A percentile compares a stretch with the other conserved stretches of the same genome.
Evolutionary conservation across 2,329 filamentous ascomycete genomes (phyloP).

Genomic region (Diaporthe helianthi): DNA sequence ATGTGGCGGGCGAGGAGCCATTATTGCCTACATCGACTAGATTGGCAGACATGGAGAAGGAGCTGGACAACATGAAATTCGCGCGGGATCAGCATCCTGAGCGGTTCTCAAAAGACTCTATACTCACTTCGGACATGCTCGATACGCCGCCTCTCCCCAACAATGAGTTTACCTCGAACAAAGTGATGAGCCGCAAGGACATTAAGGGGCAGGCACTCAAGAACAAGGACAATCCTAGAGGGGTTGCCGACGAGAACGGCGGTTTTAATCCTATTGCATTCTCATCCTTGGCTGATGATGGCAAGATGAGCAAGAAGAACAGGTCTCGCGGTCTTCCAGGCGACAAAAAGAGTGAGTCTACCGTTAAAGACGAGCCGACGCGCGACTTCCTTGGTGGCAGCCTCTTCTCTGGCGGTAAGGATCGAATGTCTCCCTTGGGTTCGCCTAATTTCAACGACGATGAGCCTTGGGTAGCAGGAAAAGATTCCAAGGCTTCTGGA

Average conservation of each 20-base stretch:
- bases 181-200: background rate
- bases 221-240: too few relatives aligned
- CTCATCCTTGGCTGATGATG: background rate
- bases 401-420: conserved; percentile 5
- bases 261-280: background rate
- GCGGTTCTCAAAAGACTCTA: background rate
- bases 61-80: background rate
- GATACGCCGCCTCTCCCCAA: background rate
- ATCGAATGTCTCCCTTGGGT: background rate
- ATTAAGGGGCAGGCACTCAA: background rate
- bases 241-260: background rate
- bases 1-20: background rate
- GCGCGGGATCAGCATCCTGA: background rate
- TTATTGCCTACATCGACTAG: background rate
- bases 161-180: background rate
- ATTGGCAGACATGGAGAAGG: conserved; percentile 5
- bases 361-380: background rate
- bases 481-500: background rate
- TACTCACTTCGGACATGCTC: background rate
- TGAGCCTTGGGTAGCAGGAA: background rate
- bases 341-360: background rate
- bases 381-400: background rate
- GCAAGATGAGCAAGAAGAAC: conserved; percentile 17
- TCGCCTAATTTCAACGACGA: background rate
- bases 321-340: background rate